phyloP scores from a whole-genome alignment of 345 rosid species.

The Brassica incana region DNA sequence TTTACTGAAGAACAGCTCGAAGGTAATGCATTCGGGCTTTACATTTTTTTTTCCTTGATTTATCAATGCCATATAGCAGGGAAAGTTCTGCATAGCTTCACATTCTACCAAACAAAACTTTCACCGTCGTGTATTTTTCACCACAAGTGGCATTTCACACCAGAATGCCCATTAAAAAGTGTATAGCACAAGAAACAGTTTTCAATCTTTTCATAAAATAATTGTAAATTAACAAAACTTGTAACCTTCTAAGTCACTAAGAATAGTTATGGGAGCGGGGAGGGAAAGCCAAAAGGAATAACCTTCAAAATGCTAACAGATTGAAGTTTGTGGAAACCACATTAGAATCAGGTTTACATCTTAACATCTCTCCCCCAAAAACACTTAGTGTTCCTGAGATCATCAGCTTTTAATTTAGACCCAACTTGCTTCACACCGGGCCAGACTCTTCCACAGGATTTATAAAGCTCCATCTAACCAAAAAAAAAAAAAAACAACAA shows the following conservation, averaged over 20 bases:
- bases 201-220: not conserved
- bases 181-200: not conserved
- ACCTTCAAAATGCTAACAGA: not conserved
- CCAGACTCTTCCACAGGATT: too few species aligned
- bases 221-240: slow-evolving; percentile 25
- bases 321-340: too few species aligned
- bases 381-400: too few species aligned
- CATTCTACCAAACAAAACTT: not conserved
- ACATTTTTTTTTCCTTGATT: too few species aligned
- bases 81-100: not conserved
- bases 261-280: not conserved
- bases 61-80: not conserved
- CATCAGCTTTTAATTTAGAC: too few species aligned
- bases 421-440: too few species aligned
- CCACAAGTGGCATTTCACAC: too few species aligned
- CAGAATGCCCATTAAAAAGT: not conserved
- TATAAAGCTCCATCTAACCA: too few species aligned
- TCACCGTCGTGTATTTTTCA: too few species aligned
- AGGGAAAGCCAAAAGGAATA: slow-evolving; percentile 14
- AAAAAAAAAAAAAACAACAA: too few species aligned
- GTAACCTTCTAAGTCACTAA: slow-evolving; percentile 12
- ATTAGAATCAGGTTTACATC: too few species aligned
- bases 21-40: slow-evolving; percentile 48
- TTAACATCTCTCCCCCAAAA: too few species aligned
- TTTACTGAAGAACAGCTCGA: slow-evolving; percentile 91